Evolutionary conservation across 306 rosid genomes (phyloP), one percentile per base, ranked within the genome.

Genomic region (Geum urbanum): DNA sequence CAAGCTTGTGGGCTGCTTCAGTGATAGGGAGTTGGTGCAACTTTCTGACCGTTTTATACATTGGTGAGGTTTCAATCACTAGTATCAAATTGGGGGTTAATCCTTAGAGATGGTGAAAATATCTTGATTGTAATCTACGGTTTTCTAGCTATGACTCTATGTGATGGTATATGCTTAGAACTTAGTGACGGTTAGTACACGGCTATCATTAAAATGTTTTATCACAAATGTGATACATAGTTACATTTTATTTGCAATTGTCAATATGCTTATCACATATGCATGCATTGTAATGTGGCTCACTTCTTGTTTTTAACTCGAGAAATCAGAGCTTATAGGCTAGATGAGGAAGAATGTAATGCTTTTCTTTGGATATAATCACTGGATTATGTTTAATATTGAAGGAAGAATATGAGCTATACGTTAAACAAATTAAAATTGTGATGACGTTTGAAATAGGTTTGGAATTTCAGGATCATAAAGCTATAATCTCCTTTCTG

Each of bases 1-100:
- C 6, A 73, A 52, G 96, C 85, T 88, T 92, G 84, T 92, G 81
- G 84, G 81, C 79, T 77, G 89, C 87, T 58, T 88, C 98, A 51
- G 76, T 88, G 44, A 76, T 90, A 3, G 96, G 96, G 73, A 88
- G 94, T 91, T 92, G 96, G 96, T 92, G 81, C 87, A 88, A 85
- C 77, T 85, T 92, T 67, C 71, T 92, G 56, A 81, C 98, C n/a
- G 92, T 90, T 66, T 51, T 86, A 18, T 92, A 86, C 79, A 8
- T 86, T 75, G 98, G 98, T 92, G 74, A 92, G 98, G 46, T 64
- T 46, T 66, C 43, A 41, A 43, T 48, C 18, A 56, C 24, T 10
- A 5, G 1, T 55, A 22, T 2, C 11, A 0, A 70, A 32, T 32
- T 32, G 37, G 32, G 32, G 48, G 49, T 53, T 43, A 55, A 43